Conservation (phyloP, 306 rosid species). For the Comarum palustre region DNA sequence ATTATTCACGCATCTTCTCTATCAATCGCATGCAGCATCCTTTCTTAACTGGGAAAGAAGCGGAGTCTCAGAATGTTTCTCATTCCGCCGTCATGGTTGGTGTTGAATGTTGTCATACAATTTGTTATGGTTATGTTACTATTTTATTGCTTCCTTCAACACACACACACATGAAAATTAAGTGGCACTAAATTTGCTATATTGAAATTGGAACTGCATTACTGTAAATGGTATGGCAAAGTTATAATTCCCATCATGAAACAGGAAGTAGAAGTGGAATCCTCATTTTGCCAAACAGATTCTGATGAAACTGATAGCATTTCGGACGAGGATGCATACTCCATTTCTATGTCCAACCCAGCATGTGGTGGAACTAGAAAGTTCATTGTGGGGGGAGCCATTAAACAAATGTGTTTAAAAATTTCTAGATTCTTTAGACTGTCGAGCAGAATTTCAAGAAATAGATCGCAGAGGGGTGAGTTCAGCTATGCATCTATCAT, state of each 20-base stretch:
- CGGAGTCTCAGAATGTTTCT: slow-evolving; percentile 36
- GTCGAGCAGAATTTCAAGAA: neutral
- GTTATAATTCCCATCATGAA: neutral
- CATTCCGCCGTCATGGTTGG: slow-evolving; percentile 52
- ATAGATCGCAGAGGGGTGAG: neutral
- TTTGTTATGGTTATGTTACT: slow-evolving; percentile 13
- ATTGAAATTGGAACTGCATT: neutral
- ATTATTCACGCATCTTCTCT: slow-evolving; percentile 13
- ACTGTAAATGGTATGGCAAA: neutral
- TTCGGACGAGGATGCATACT: neutral
- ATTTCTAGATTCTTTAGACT: neutral
- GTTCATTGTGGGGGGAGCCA: neutral
- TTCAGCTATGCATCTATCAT: slow-evolving; percentile 6
- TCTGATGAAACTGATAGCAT: neutral
- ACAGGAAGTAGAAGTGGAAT: neutral
- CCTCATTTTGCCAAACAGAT: neutral
- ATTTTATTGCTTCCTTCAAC: neutral
- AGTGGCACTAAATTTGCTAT: slow-evolving; percentile 21
- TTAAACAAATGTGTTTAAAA: neutral
- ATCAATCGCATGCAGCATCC: slow-evolving; percentile 65
- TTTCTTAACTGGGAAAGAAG: slow-evolving; percentile 65
- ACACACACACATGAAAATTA: neutral
- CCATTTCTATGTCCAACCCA: neutral
- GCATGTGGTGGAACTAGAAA: neutral
- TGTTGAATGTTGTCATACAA: slow-evolving; percentile 9